Evolutionary conservation across 78 protist genomes (phyloP).

Genomic region (Protostelium mycophagum): DNA sequence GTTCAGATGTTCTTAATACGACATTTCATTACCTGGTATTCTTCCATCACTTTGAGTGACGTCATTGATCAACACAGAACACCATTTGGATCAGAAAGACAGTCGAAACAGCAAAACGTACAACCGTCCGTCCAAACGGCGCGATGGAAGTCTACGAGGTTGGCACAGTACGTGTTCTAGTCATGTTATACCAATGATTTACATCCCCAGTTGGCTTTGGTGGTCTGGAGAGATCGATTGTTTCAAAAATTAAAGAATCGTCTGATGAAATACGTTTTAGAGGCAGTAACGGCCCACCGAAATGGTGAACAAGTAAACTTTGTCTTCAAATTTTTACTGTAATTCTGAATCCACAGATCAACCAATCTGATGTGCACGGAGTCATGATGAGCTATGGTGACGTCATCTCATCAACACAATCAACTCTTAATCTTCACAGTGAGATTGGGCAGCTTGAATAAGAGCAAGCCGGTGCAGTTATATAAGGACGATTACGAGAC

Average conservation of each 20-base stretch:
- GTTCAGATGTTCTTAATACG: constrained; percentile 18
- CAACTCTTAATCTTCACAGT: constrained; percentile 7
- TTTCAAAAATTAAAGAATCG: constrained; percentile 21
- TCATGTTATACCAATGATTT: not conserved
- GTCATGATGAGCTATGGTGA: constrained; percentile 18
- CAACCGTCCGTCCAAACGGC: constrained; percentile 14
- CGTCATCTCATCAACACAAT: not conserved
- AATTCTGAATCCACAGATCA: not conserved
- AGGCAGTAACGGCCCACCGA: constrained; percentile 37
- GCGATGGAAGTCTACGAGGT: constrained; percentile 32
- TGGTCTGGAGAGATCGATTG: constrained; percentile 43
- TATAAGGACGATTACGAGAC: constrained; percentile 47
- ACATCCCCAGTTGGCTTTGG: constrained; percentile 27
- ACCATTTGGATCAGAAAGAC: constrained; percentile 36
- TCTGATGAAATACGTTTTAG: constrained; percentile 32
- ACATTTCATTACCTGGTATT: constrained; percentile 59
- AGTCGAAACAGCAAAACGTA: constrained; percentile 29
- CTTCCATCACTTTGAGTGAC: not conserved
- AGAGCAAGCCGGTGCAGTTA: constrained; percentile 25
- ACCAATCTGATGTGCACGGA: constrained; percentile 30
- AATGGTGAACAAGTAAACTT: constrained; percentile 26
- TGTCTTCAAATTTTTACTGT: not conserved
- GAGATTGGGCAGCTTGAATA: constrained; percentile 41
- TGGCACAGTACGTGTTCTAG: constrained; percentile 18
- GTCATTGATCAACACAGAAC: constrained; percentile 4